phyloP scores from a whole-genome alignment of 2,329 filamentous ascomycete species.

The Colletotrichum sp. region DNA sequence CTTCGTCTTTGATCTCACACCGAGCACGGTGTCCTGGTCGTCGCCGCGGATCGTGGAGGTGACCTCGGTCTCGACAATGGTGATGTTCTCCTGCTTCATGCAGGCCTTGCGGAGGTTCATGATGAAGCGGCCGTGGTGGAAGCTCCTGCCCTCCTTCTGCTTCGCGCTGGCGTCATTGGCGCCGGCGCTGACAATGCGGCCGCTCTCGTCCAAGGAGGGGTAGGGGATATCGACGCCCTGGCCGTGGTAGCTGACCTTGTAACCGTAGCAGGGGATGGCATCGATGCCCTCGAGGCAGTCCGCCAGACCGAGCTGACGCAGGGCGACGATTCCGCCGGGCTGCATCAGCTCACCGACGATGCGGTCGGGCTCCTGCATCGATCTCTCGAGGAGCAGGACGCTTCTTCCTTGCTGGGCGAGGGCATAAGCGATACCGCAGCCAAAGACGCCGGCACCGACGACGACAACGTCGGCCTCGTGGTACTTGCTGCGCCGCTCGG shows the following conservation, averaged over 20 bases:
- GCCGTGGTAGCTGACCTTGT: conserved; percentile 85
- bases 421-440: conserved; percentile 84
- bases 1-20: conserved; percentile 76
- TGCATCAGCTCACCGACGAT: conserved; percentile 97
- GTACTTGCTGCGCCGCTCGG: conserved; percentile 55
- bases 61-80: conserved; percentile 88
- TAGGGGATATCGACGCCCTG: conserved; percentile 80
- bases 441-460: conserved; percentile 89
- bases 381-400: conserved; percentile 87
- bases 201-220: conserved; percentile 63
- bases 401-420: conserved; percentile 89
- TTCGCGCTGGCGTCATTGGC: conserved; percentile 20
- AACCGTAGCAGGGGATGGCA: conserved; percentile 80
- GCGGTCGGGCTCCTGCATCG: conserved; percentile 89
- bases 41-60: conserved; percentile 75
- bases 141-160: conserved; percentile 72
- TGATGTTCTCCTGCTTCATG: conserved; percentile 79
- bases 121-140: conserved; percentile 96
- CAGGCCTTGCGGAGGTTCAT: conserved; percentile 80
- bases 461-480: conserved; percentile 85
- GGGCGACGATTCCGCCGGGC: conserved; percentile 83
- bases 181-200: conserved; percentile 26
- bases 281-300: conserved; percentile 91
- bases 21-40: conserved; percentile 75
- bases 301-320: conserved; percentile 79